Evolutionary conservation across 345 rosid species (phyloP).

Genomic region (Bretschneidera sinensis): DNA sequence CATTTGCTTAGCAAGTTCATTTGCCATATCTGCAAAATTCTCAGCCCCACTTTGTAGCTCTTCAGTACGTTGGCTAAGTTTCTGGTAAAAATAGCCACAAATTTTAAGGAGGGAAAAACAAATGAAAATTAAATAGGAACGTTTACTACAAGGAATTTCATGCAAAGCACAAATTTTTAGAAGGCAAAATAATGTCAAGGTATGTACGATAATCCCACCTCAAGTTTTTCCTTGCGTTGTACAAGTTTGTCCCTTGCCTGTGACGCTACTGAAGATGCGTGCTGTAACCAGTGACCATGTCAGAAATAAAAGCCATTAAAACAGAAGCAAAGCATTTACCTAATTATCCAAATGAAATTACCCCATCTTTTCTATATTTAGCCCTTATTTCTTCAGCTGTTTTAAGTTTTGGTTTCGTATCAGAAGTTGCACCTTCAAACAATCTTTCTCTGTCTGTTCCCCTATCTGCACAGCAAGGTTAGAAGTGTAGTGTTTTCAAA

Average conservation of each 20-base stretch:
- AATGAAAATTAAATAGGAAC: neutral
- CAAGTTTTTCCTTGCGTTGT: conserved; percentile 73
- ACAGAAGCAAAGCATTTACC: neutral
- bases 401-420: conserved; percentile 56
- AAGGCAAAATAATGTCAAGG: neutral
- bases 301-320: conserved; percentile 13
- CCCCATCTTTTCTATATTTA: conserved; percentile 67
- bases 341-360: conserved; percentile 18
- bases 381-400: conserved; percentile 84
- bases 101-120: neutral
- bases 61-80: conserved; percentile 52
- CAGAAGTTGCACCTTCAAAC: conserved; percentile 59
- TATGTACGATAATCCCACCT: conserved; percentile 28
- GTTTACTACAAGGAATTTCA: neutral
- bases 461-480: conserved; percentile 40
- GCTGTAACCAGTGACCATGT: conserved; percentile 38
- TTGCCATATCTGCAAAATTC: conserved; percentile 68
- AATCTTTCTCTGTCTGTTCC: conserved; percentile 51
- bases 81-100: conserved; percentile 30
- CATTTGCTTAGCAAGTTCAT: conserved; percentile 77
- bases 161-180: neutral
- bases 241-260: conserved; percentile 72
- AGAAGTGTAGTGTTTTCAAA: conserved; percentile 11
- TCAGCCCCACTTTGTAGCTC: conserved; percentile 83
- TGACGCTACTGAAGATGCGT: conserved; percentile 64